Percentiles rank a stretch among this genome's conserved stretches.
Evolutionary conservation across 1,284 basidiomycete species (phyloP).

Genomic region (Leccinum subrobustum): DNA sequence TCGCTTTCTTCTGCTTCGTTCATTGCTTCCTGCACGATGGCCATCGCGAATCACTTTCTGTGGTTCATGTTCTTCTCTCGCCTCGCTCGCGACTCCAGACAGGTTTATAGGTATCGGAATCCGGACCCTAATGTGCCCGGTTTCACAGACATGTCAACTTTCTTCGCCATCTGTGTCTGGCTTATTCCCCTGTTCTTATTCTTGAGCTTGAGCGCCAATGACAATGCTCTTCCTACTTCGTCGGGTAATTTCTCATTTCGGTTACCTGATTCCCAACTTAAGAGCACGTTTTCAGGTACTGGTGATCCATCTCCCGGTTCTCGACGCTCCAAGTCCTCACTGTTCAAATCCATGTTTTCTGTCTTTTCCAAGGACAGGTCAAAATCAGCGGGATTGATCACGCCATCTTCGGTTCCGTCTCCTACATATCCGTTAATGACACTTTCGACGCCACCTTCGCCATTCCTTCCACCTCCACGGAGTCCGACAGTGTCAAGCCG

Average conservation of each 20-base stretch:
- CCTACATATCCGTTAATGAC: conserved; percentile 26
- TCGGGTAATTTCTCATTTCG: conserved; percentile 34
- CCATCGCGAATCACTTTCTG: conserved; percentile 86
- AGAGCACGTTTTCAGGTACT: conserved; percentile 29
- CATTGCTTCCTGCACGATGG: conserved; percentile 78
- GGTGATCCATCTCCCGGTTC: conserved; percentile 37
- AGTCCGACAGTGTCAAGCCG: conserved; percentile 14
- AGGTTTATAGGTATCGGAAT: conserved; percentile 43
- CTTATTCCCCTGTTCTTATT: conserved; percentile 89
- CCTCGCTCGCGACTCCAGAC: conserved; percentile 54
- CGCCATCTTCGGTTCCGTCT: conserved; percentile 37
- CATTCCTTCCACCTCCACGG: conserved; percentile 28
- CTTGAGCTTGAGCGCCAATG: conserved; percentile 91
- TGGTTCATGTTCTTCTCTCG: conserved; percentile 94
- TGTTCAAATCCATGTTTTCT: conserved; percentile 64
- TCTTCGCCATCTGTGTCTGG: conserved; percentile 94
- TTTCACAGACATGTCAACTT: conserved; percentile 89
- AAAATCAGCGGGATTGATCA: conserved; percentile 59
- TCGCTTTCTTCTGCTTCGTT: conserved; percentile 83
- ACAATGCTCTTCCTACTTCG: conserved; percentile 82
- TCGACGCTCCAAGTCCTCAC: conserved; percentile 46
- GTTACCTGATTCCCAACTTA: conserved; percentile 2
- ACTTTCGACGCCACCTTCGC: conserved; percentile 20
- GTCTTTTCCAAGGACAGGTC: conserved; percentile 39
- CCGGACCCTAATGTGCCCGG: conserved; percentile 46